Conservation (phyloP, 1,284 basidiomycete genomes). For the Uromyces viciae-fabae region DNA sequence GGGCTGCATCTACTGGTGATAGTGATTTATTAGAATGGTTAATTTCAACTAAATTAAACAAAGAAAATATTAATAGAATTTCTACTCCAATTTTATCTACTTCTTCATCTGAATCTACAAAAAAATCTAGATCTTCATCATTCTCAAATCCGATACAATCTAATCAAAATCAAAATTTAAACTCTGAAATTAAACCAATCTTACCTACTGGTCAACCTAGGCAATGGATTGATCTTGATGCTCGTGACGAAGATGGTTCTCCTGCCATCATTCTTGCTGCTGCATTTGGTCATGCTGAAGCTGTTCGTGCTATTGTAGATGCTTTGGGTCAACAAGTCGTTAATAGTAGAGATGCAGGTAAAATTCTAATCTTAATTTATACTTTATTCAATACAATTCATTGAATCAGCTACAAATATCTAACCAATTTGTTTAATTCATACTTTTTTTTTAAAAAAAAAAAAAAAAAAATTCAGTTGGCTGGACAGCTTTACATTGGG, state of each 20-base stretch:
- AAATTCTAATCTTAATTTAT: background rate
- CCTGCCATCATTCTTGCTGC: conserved; percentile 44
- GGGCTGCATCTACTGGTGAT: conserved; percentile 31
- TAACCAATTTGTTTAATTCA: background rate
- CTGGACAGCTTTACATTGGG: conserved; percentile 94
- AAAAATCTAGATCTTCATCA: too few species aligned
- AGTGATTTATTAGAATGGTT: conserved; percentile 44
- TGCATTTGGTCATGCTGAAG: conserved; percentile 41
- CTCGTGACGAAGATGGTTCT: conserved; percentile 33
- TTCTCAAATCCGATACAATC: background rate
- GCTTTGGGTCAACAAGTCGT: conserved; percentile 35
- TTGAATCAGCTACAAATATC: too few species aligned
- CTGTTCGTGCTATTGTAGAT: conserved; percentile 39
- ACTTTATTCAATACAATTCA: background rate
- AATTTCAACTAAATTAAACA: background rate
- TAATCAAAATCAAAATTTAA: background rate
- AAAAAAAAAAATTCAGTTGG: too few species aligned
- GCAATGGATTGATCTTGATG: conserved; percentile 28
- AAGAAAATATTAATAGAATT: background rate
- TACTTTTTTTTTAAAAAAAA: background rate
- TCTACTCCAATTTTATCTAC: too few species aligned
- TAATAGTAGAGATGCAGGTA: conserved; percentile 41
- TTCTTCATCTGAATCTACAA: too few species aligned
- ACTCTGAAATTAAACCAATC: background rate
- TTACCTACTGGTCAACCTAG: conserved; percentile 8